phyloP scores from a whole-genome alignment of 2,329 filamentous ascomycete genomes.

The Scytalidium lignicola region DNA sequence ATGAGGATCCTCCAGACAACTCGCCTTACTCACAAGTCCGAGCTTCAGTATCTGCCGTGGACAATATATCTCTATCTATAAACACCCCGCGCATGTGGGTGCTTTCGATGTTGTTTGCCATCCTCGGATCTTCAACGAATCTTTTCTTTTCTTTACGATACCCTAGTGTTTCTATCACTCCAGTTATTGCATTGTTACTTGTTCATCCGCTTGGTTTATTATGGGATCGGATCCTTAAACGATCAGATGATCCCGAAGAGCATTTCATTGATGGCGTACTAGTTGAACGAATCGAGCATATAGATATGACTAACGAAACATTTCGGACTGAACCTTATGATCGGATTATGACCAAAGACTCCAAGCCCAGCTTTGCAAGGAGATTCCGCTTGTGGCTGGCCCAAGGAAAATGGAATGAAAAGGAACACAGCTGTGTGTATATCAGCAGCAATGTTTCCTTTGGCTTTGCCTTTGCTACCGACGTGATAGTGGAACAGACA shows the following conservation, averaged over 20 bases:
- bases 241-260: conserved; percentile 46
- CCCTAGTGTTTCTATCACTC: conserved; percentile 84
- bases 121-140: conserved; percentile 78
- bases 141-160: conserved; percentile 87
- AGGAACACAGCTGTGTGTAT: conserved; percentile 84
- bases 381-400: conserved; percentile 67
- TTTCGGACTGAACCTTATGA: too few relatives aligned
- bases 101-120: conserved; percentile 72
- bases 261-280: conserved; percentile 48
- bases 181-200: conserved; percentile 79
- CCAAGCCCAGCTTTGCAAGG: conserved; percentile 13
- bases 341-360: neutral
- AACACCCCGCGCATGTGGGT: conserved; percentile 86
- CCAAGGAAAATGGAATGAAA: conserved; percentile 80
- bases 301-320: conserved; percentile 19
- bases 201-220: conserved; percentile 77
- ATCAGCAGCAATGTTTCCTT: conserved; percentile 88
- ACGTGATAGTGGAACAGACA: conserved; percentile 86
- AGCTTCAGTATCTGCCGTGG: conserved; percentile 70
- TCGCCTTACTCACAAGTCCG: conserved; percentile 75
- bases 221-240: conserved; percentile 71
- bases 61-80: conserved; percentile 74
- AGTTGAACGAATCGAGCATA: conserved; percentile 10
- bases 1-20: conserved; percentile 57
- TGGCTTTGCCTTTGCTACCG: conserved; percentile 83